Conservation (phyloP, 2,329 filamentous ascomycete genomes). For the Pochonia chlamydosporia region DNA sequence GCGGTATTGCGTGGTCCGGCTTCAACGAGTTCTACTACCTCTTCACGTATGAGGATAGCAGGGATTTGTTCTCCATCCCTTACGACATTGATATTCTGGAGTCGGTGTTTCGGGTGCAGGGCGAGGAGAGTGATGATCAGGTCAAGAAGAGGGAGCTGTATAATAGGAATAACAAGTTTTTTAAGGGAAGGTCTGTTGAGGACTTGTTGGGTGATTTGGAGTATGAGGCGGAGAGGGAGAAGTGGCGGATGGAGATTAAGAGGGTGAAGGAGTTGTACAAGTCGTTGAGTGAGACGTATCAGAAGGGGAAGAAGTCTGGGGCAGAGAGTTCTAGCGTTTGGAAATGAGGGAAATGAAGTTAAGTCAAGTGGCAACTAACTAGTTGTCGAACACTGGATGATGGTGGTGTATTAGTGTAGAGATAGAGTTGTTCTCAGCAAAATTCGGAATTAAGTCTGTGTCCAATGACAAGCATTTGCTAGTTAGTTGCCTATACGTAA, state of each 20-base stretch:
- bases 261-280: constrained; percentile 45
- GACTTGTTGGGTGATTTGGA: constrained; percentile 33
- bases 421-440: neutral
- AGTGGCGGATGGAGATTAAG: constrained; percentile 34
- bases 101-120: constrained; percentile 46
- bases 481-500: too few species aligned
- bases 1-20: constrained; percentile 52
- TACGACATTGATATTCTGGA: constrained; percentile 53
- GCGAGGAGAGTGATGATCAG: constrained; percentile 31
- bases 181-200: constrained; percentile 35
- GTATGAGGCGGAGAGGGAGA: constrained; percentile 24
- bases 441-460: too few species aligned
- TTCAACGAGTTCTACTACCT: constrained; percentile 52
- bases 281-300: constrained; percentile 40
- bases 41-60: constrained; percentile 54
- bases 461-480: too few species aligned
- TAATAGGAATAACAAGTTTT: constrained; percentile 52
- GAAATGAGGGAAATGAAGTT: constrained; percentile 32
- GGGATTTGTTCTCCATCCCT: constrained; percentile 49
- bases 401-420: too few species aligned
- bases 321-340: constrained; percentile 41
- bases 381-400: too few species aligned
- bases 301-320: constrained; percentile 38
- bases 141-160: constrained; percentile 39
- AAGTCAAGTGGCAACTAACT: too few species aligned